phyloP scores from a whole-genome alignment of 805 yeast genomes.

The Candida endomychidarum region DNA sequence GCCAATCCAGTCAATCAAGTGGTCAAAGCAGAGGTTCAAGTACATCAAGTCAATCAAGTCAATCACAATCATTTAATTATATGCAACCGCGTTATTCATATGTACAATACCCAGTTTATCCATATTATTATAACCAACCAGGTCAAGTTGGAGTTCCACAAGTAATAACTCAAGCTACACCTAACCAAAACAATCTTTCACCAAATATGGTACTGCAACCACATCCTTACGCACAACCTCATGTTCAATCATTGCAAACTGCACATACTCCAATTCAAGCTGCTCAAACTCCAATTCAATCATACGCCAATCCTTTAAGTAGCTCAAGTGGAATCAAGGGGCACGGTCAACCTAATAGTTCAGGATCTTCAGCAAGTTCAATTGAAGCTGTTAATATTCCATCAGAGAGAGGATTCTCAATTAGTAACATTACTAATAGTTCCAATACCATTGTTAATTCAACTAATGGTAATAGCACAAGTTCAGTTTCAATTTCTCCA shows the following conservation, averaged over 20 bases:
- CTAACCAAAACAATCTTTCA: neutral
- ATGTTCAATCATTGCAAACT: neutral
- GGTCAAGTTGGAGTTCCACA: neutral
- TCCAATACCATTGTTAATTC: neutral
- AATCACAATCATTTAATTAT: slow-evolving; percentile 3
- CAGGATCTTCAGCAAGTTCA: neutral
- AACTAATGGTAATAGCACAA: neutral
- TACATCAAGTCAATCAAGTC: slow-evolving; percentile 5
- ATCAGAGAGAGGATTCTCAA: slow-evolving; percentile 3
- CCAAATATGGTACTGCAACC: neutral
- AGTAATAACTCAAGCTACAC: neutral
- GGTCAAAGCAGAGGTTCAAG: slow-evolving; percentile 4
- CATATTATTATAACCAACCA: slow-evolving; percentile 3
- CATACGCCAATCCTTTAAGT: neutral
- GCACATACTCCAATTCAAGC: neutral
- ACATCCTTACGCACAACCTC: neutral
- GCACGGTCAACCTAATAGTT: neutral
- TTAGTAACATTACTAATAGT: slow-evolving; percentile 1
- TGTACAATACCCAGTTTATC: slow-evolving; percentile 5
- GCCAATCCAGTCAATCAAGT: slow-evolving; percentile 1
- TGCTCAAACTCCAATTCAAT: too few relatives aligned
- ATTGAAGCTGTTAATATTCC: slow-evolving; percentile 4
- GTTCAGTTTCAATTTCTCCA: slow-evolving; percentile 5
- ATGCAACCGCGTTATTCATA: slow-evolving; percentile 1
- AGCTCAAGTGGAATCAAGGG: neutral